phyloP scores from a whole-genome alignment of 2,329 filamentous ascomycete genomes.

The Penicillium concentricum region DNA sequence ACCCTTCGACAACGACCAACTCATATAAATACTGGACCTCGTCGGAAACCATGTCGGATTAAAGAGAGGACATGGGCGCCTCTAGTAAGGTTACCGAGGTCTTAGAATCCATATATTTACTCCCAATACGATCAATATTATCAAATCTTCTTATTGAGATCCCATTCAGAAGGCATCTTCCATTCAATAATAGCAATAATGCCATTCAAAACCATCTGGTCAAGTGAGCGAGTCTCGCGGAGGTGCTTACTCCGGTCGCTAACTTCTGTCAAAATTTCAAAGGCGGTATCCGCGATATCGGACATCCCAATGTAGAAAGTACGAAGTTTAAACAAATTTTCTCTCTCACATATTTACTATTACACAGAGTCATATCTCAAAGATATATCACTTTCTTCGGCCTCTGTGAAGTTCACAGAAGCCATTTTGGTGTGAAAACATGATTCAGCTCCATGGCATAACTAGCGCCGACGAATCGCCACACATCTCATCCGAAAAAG shows the following conservation, averaged over 20 bases:
- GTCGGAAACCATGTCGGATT: neutral
- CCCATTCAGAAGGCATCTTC: neutral
- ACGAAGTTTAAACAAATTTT: conserved; percentile 16
- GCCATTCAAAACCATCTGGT: neutral
- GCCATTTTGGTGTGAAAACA: neutral
- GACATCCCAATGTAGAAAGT: conserved; percentile 16
- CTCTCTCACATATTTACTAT: neutral
- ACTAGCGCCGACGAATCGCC: conserved; percentile 5
- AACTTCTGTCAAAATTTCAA: conserved; percentile 11
- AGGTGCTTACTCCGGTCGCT: neutral
- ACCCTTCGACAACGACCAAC: neutral
- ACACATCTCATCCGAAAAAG: conserved; percentile 41
- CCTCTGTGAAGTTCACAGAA: neutral
- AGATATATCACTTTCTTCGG: neutral
- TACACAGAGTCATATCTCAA: neutral
- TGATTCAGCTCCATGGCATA: conserved; percentile 24
- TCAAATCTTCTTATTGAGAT: neutral
- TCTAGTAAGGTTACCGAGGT: neutral
- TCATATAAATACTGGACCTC: neutral
- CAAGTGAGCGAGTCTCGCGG: neutral
- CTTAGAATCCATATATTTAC: neutral
- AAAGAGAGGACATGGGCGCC: neutral
- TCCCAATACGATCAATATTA: neutral
- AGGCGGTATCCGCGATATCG: conserved; percentile 23
- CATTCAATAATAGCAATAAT: no score